Conservation (phyloP, 2,329 filamentous ascomycete species). For the Leptoxyphium fumago region DNA sequence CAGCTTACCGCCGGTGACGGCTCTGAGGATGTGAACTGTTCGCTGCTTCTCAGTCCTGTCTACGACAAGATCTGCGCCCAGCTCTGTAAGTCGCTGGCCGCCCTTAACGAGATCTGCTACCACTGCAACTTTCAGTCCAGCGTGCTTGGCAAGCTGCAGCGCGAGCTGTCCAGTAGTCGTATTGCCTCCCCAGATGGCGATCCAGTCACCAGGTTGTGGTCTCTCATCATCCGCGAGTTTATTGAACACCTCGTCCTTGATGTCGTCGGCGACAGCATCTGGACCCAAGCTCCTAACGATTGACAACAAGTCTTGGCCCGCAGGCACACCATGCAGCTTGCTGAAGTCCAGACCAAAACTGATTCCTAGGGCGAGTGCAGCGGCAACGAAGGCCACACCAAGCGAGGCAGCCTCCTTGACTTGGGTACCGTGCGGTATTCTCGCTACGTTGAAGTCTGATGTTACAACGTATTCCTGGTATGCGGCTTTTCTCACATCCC, state of each 20-base stretch:
- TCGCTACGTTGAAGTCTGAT: conserved; percentile 49
- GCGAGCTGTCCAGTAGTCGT: conserved; percentile 54
- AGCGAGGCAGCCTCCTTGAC: conserved; percentile 45
- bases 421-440: conserved; percentile 40
- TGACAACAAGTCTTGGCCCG: conserved; percentile 44
- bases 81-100: conserved; percentile 40
- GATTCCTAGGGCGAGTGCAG: conserved; percentile 50
- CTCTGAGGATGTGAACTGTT: conserved; percentile 50
- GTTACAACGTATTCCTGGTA: conserved; percentile 57
- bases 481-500: conserved; percentile 55
- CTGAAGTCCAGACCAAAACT: conserved; percentile 55
- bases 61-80: conserved; percentile 49
- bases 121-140: conserved; percentile 48
- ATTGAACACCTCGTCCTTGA: conserved; percentile 47
- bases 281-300: conserved; percentile 34
- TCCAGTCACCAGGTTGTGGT: conserved; percentile 48
- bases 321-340: conserved; percentile 18
- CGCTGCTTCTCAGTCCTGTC: conserved; percentile 51
- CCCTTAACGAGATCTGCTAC: conserved; percentile 55
- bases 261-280: conserved; percentile 42
- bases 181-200: conserved; percentile 63
- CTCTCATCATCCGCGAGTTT: conserved; percentile 39
- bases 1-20: conserved; percentile 41
- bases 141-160: conserved; percentile 53
- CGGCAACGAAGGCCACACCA: conserved; percentile 58